Conservation (phyloP, 108 stramenopile genomes). For the Hondaea fermentalgiana region DNA sequence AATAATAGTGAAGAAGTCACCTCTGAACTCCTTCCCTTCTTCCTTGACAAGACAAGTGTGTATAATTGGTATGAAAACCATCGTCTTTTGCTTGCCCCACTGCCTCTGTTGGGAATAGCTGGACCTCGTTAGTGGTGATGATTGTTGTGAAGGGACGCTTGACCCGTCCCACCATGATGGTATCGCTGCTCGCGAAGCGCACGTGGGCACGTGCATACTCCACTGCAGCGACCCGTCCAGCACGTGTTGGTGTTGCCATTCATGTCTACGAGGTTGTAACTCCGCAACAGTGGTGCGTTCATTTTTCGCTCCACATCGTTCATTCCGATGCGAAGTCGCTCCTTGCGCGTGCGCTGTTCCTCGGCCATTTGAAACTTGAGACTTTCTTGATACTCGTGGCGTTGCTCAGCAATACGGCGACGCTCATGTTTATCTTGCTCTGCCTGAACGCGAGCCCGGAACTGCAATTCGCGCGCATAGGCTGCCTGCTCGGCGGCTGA, state of each 20-base stretch:
- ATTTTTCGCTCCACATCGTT: not conserved
- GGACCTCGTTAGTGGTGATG: not conserved
- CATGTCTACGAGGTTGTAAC: not conserved
- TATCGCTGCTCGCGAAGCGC: not conserved
- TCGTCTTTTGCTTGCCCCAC: no score
- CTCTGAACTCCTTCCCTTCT: no score
- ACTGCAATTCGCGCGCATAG: not conserved
- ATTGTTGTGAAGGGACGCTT: no score
- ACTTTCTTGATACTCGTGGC: not conserved
- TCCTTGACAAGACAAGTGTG: no score
- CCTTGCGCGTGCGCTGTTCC: slow-evolving; percentile 2
- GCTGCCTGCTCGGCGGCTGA: not conserved
- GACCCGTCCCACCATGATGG: not conserved
- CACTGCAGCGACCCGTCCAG: not conserved
- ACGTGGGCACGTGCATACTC: not conserved
- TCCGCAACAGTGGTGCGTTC: not conserved
- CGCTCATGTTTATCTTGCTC: not conserved
- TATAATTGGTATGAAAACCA: no score
- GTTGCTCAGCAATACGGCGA: not conserved
- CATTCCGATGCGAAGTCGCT: not conserved
- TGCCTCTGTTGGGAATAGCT: not conserved
- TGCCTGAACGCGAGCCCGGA: not conserved
- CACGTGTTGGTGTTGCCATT: not conserved
- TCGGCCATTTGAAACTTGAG: not conserved
- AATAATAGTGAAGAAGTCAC: no score